Conservation (phyloP, 768 basidiomycete species). For the Rhodosporidiobolus odoratus region DNA sequence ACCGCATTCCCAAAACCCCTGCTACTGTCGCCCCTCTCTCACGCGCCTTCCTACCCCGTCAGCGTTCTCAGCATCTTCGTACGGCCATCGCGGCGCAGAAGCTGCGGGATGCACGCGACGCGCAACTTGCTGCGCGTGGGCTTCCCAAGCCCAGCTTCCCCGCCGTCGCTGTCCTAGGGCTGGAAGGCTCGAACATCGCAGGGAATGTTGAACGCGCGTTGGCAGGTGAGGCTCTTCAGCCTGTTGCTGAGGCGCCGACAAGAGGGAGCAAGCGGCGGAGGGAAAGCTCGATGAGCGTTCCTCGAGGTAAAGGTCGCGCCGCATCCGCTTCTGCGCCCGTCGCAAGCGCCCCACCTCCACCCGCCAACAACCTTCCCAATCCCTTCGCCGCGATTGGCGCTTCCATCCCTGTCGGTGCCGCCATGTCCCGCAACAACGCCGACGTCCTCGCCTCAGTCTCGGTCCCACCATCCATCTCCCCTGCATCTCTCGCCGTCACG, state of each 20-base stretch:
- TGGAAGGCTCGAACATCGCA: constrained; percentile 27
- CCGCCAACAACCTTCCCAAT: constrained; percentile 26
- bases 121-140: constrained; percentile 18
- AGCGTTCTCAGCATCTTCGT: constrained; percentile 22
- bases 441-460: constrained; percentile 53
- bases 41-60: constrained; percentile 19
- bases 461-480: constrained; percentile 50
- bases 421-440: constrained; percentile 52
- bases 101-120: constrained; percentile 21
- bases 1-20: constrained; percentile 15
- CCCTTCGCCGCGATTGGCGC: constrained; percentile 29
- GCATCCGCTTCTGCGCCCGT: neutral
- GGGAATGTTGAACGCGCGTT: constrained; percentile 30
- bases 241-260: neutral
- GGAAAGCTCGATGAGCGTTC: constrained; percentile 10
- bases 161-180: constrained; percentile 23
- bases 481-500: neutral
- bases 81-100: constrained; percentile 25
- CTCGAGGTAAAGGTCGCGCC: neutral
- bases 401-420: constrained; percentile 46
- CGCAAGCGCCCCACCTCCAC: neutral
- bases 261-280: constrained; percentile 15
- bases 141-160: constrained; percentile 10
- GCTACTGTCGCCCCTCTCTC: constrained; percentile 4
- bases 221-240: constrained; percentile 14